These are phyloP conservation scores for Lojkania enalia DNA, from an alignment of 2,329 filamentous ascomycete species.

Conservation along the genomic window DNA sequence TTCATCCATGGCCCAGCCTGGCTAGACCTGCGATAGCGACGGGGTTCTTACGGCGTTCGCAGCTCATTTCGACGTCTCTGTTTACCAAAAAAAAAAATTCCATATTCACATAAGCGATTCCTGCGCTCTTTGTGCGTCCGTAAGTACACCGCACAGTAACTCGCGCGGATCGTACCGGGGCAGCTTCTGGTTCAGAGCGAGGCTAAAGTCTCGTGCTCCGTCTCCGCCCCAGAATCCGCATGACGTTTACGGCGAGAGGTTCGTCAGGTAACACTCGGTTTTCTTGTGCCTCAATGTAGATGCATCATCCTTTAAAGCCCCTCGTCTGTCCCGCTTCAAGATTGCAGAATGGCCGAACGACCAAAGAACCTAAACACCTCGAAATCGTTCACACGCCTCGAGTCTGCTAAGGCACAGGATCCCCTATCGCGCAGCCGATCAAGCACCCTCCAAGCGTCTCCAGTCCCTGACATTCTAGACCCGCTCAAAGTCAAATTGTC, in stretches of 20 bases:
- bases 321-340: slow-evolving; percentile 7
- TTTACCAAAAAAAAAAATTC: no score
- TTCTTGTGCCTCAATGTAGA: slow-evolving; percentile 25
- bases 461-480: slow-evolving; percentile 49
- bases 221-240: slow-evolving; percentile 28
- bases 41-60: no score
- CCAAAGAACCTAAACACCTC: slow-evolving; percentile 47
- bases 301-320: slow-evolving; percentile 25
- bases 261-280: slow-evolving; percentile 26
- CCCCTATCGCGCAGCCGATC: slow-evolving; percentile 49
- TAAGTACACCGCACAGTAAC: no score
- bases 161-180: no score
- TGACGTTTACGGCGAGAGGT: slow-evolving; percentile 38
- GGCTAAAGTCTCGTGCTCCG: neutral
- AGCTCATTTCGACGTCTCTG: no score
- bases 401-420: slow-evolving; percentile 35
- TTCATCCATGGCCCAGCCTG: neutral
- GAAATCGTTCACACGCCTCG: slow-evolving; percentile 56
- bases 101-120: no score
- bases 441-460: slow-evolving; percentile 50
- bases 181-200: slow-evolving; percentile 5
- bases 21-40: neutral
- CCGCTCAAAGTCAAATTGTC: slow-evolving; percentile 44
- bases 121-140: no score
- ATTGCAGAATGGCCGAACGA: slow-evolving; percentile 34